phyloP scores from a whole-genome alignment of 768 basidiomycete genomes.

The Obba rivulosa region DNA sequence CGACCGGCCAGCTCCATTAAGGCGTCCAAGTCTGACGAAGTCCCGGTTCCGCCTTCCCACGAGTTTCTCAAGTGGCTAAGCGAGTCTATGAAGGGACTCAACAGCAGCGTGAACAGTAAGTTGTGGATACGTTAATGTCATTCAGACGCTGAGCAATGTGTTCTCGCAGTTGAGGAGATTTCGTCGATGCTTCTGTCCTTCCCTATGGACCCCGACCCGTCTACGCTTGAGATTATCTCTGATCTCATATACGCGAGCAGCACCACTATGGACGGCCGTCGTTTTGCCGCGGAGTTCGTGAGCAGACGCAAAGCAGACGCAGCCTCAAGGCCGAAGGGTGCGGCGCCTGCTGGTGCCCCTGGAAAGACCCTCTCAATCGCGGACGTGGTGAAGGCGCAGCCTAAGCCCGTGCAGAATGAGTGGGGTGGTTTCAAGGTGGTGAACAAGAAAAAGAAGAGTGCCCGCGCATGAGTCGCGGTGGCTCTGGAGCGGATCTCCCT shows the following conservation, averaged over 20 bases:
- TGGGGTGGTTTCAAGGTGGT: slow-evolving; percentile 92
- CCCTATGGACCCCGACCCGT: slow-evolving; percentile 81
- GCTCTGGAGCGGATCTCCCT: too few relatives aligned
- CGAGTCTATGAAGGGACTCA: slow-evolving; percentile 76
- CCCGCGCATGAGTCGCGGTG: slow-evolving; percentile 38
- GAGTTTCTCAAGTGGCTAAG: slow-evolving; percentile 93
- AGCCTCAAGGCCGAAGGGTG: slow-evolving; percentile 42
- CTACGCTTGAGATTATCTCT: slow-evolving; percentile 86
- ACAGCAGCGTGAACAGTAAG: slow-evolving; percentile 65
- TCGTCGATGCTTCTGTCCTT: slow-evolving; percentile 93
- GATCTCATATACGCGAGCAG: slow-evolving; percentile 94
- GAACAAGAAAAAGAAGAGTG: slow-evolving; percentile 91
- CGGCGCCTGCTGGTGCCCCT: slow-evolving; percentile 24
- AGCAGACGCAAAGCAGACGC: slow-evolving; percentile 83
- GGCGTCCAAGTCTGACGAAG: slow-evolving; percentile 51
- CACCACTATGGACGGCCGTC: slow-evolving; percentile 89
- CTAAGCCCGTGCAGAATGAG: slow-evolving; percentile 61
- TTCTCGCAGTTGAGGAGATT: slow-evolving; percentile 89
- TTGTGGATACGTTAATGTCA: background rate
- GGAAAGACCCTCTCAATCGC: slow-evolving; percentile 69
- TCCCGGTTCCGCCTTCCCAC: slow-evolving; percentile 64
- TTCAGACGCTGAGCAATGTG: too few relatives aligned
- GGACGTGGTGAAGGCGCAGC: slow-evolving; percentile 86
- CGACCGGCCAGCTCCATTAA: slow-evolving; percentile 27
- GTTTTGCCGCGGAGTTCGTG: slow-evolving; percentile 92